phyloP scores from a whole-genome alignment of 1,139 yeast species.

The Ogataea hybrid region DNA sequence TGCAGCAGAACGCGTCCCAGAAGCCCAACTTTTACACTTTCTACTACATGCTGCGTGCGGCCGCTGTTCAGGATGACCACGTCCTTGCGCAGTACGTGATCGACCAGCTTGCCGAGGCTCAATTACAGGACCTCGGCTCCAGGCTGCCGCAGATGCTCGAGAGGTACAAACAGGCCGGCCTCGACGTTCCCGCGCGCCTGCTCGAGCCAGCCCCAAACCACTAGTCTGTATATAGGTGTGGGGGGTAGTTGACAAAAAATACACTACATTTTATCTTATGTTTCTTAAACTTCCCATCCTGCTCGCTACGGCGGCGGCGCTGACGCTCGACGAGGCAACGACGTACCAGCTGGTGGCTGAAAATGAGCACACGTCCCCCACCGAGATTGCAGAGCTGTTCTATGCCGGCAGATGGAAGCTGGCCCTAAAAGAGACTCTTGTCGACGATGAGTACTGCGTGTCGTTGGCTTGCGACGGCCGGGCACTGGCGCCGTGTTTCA shows the following conservation, averaged over 20 bases:
- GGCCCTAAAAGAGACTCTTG: background rate
- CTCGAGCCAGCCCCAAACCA: background rate
- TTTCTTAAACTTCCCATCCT: background rate
- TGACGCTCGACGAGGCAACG: background rate
- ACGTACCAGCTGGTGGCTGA: conserved; percentile 1
- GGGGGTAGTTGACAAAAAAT: too few species aligned
- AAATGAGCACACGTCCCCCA: background rate
- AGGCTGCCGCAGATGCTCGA: conserved; percentile 36
- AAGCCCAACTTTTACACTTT: conserved; percentile 57
- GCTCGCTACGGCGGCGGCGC: background rate
- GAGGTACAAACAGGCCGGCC: conserved; percentile 5
- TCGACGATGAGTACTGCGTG: conserved; percentile 16
- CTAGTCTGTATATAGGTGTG: background rate
- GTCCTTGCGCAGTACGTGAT: conserved; percentile 23
- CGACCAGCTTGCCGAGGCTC: conserved; percentile 22
- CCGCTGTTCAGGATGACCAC: conserved; percentile 24
- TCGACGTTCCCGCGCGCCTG: conserved; percentile 9
- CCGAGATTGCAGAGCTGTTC: conserved; percentile 1
- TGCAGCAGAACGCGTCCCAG: conserved; percentile 19
- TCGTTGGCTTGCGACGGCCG: conserved; percentile 8
- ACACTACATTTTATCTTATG: background rate
- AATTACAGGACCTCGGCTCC: conserved; percentile 35
- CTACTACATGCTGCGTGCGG: conserved; percentile 51
- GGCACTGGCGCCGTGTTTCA: conserved; percentile 18
- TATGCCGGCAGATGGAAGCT: background rate